Evolutionary conservation across 345 rosid species (phyloP).

Genomic region (Heritiera littoralis): DNA sequence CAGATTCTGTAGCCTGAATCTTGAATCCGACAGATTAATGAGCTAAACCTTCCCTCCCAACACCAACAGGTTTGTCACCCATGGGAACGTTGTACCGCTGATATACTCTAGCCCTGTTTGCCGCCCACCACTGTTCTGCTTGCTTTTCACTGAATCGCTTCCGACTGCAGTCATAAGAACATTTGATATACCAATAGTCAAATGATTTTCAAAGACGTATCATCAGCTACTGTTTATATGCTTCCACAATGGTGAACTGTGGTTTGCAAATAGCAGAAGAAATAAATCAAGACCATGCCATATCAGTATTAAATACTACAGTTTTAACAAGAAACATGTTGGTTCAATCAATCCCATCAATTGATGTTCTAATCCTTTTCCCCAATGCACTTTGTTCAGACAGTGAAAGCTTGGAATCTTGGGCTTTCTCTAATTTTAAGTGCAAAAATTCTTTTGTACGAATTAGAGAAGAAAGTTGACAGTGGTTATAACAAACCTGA

Average conservation of each 20-base stretch:
- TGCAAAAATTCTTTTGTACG: not conserved
- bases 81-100: constrained; percentile 59
- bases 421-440: not conserved
- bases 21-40: constrained; percentile 30
- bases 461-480: not conserved
- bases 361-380: not conserved
- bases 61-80: constrained; percentile 42
- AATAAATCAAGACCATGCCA: not conserved
- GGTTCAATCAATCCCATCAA: constrained; percentile 6
- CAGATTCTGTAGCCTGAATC: constrained; percentile 2
- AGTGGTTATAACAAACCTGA: constrained; percentile 50
- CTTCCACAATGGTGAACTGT: not conserved
- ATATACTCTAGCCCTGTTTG: constrained; percentile 66
- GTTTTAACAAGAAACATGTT: not conserved
- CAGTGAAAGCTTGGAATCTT: not conserved
- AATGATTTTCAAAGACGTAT: not conserved
- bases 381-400: not conserved
- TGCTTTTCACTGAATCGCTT: constrained; percentile 74
- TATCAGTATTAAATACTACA: not conserved
- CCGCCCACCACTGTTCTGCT: constrained; percentile 85
- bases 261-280: not conserved
- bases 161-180: constrained; percentile 45
- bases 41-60: constrained; percentile 34
- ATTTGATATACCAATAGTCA: not conserved
- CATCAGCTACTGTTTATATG: not conserved